These are phyloP conservation scores for Colletotrichum higginsianum DNA, from an alignment of 2,329 filamentous ascomycete species.

Conservation along the genomic window DNA sequence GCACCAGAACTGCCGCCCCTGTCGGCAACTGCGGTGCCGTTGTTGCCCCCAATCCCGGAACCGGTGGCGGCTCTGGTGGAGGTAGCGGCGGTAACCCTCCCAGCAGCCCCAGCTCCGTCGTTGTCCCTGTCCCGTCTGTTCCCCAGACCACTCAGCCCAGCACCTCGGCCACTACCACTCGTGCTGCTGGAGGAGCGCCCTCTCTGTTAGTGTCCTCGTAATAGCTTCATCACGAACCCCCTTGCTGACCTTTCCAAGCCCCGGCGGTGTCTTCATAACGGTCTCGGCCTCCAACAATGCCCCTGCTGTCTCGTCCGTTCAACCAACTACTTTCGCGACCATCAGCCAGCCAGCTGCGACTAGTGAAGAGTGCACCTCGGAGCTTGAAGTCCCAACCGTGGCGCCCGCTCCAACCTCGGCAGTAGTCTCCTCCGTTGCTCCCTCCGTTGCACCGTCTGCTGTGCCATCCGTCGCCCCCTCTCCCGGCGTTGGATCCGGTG, in stretches of 20 bases:
- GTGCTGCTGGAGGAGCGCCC: slow-evolving; percentile 37
- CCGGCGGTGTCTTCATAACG: slow-evolving; percentile 62
- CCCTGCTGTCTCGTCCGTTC: slow-evolving; percentile 36
- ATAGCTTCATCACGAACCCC: slow-evolving; percentile 18
- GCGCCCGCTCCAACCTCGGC: slow-evolving; percentile 29
- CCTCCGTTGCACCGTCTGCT: slow-evolving; percentile 8
- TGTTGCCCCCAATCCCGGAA: slow-evolving; percentile 47
- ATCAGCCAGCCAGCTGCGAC: slow-evolving; percentile 46
- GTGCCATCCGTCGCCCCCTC: slow-evolving; percentile 4
- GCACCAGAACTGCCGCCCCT: slow-evolving; percentile 55
- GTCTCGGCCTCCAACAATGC: slow-evolving; percentile 44
- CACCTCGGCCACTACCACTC: slow-evolving; percentile 28
- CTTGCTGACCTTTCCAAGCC: slow-evolving; percentile 49
- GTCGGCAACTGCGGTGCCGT: slow-evolving; percentile 55
- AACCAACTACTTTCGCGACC: slow-evolving; percentile 47
- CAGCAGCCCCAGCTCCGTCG: slow-evolving; percentile 16
- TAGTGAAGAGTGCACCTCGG: slow-evolving; percentile 25
- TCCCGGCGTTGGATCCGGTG: slow-evolving; percentile 28
- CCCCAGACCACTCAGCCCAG: slow-evolving; percentile 17
- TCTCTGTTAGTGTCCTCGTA: slow-evolving; percentile 46
- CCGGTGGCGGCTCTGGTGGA: slow-evolving; percentile 47
- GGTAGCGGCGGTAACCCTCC: slow-evolving; percentile 31
- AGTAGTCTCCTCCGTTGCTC: background rate
- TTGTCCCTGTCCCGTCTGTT: slow-evolving; percentile 44
- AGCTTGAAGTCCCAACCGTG: slow-evolving; percentile 3